These are phyloP conservation scores for Cladophialophora bantiana DNA, from an alignment of 2,329 filamentous ascomycete species.

Conservation along the genomic window DNA sequence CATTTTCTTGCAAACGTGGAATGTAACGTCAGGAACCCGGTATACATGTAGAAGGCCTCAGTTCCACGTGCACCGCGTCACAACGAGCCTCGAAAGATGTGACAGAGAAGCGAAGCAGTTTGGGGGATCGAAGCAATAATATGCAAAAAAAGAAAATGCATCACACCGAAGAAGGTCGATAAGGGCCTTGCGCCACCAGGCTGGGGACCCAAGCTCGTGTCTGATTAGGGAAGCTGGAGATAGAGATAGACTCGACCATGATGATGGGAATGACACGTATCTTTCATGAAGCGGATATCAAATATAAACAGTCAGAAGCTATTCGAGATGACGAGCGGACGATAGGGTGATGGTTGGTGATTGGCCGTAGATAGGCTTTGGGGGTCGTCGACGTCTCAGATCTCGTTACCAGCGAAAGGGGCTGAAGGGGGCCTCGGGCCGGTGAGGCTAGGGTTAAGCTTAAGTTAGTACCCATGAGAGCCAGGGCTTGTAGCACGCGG, in stretches of 20 bases:
- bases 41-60: neutral
- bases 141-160: neutral
- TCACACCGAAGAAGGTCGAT: neutral
- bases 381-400: slow-evolving; percentile 1
- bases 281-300: slow-evolving; percentile 13
- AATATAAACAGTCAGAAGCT: slow-evolving; percentile 17
- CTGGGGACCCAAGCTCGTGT: neutral
- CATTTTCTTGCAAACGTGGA: neutral
- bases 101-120: neutral
- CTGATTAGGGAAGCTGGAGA: slow-evolving; percentile 5
- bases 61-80: neutral
- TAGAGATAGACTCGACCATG: neutral
- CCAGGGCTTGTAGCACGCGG: neutral
- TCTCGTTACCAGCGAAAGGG: neutral
- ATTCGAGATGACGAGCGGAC: neutral
- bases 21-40: neutral
- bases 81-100: neutral
- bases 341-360: slow-evolving; percentile 7
- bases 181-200: slow-evolving; percentile 5
- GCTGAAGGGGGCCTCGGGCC: neutral
- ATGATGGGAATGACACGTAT: slow-evolving; percentile 10
- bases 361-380: slow-evolving; percentile 21
- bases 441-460: neutral
- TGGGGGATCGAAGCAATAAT: neutral
- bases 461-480: slow-evolving; percentile 1